phyloP scores from a whole-genome alignment of 768 basidiomycete species.

The Amyloporia xantha region DNA sequence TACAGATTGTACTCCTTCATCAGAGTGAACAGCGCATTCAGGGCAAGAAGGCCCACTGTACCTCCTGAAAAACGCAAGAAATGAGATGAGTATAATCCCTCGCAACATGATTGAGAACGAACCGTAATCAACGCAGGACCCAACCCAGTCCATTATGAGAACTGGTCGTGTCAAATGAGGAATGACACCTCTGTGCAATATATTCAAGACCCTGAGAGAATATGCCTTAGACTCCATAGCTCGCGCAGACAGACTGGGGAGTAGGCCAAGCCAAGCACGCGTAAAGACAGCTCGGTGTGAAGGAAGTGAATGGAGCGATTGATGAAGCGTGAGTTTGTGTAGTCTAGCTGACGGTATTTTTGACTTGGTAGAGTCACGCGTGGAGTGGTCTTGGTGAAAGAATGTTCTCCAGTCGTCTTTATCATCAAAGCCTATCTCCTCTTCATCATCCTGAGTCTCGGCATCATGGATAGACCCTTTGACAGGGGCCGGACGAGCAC shows the following conservation, averaged over 20 bases:
- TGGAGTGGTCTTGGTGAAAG: slow-evolving; percentile 55
- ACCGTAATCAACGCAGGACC: slow-evolving; percentile 79
- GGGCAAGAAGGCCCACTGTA: slow-evolving; percentile 75
- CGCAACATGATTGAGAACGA: slow-evolving; percentile 15
- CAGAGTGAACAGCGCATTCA: slow-evolving; percentile 86
- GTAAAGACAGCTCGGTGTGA: slow-evolving; percentile 82
- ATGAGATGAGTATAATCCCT: background rate
- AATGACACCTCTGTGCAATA: slow-evolving; percentile 79
- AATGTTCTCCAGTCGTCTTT: slow-evolving; percentile 76
- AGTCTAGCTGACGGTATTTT: slow-evolving; percentile 39
- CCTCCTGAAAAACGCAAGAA: slow-evolving; percentile 52
- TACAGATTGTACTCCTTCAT: slow-evolving; percentile 93
- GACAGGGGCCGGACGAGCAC: slow-evolving; percentile 45
- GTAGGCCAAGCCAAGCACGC: slow-evolving; percentile 67
- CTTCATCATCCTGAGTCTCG: slow-evolving; percentile 26
- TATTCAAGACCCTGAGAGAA: slow-evolving; percentile 55
- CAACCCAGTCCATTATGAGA: slow-evolving; percentile 89
- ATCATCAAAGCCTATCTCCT: slow-evolving; percentile 27
- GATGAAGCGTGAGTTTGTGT: slow-evolving; percentile 64
- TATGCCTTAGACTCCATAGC: slow-evolving; percentile 28
- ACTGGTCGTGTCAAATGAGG: slow-evolving; percentile 76
- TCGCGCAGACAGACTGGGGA: slow-evolving; percentile 49
- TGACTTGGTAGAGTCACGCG: slow-evolving; percentile 29
- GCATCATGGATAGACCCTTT: slow-evolving; percentile 18
- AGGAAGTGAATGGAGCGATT: slow-evolving; percentile 66